Conservation (phyloP, 768 basidiomycete genomes). For the Calocybe cyanea region DNA sequence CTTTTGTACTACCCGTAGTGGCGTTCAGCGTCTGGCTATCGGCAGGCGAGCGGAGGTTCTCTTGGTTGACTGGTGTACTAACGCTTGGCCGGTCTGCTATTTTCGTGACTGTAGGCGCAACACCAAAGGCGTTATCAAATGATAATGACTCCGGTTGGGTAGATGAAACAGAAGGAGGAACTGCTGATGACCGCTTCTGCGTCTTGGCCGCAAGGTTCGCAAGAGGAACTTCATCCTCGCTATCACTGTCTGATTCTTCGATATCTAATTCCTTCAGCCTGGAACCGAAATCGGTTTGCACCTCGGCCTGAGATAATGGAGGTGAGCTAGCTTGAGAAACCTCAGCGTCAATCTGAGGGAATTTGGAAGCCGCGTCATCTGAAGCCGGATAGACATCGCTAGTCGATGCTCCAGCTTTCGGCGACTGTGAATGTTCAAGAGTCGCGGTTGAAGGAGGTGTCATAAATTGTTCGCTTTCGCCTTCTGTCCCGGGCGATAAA, state of each 20-base stretch:
- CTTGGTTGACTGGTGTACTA: slow-evolving; percentile 17
- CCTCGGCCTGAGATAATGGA: slow-evolving; percentile 13
- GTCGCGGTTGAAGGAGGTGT: slow-evolving; percentile 53
- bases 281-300: slow-evolving; percentile 50
- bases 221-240: slow-evolving; percentile 44
- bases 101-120: slow-evolving; percentile 22
- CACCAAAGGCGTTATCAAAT: slow-evolving; percentile 60
- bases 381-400: slow-evolving; percentile 26
- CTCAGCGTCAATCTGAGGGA: slow-evolving; percentile 34
- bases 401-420: slow-evolving; percentile 11
- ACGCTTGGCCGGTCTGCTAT: slow-evolving; percentile 1
- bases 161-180: slow-evolving; percentile 7
- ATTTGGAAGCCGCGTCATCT: slow-evolving; percentile 33
- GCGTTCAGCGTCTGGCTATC: slow-evolving; percentile 10
- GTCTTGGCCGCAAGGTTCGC: slow-evolving; percentile 27
- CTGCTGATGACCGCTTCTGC: slow-evolving; percentile 17
- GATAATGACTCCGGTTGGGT: slow-evolving; percentile 14
- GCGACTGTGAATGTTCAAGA: slow-evolving; percentile 9
- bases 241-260: slow-evolving; percentile 48
- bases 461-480: slow-evolving; percentile 53
- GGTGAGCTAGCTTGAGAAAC: slow-evolving; percentile 8
- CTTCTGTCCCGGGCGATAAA: slow-evolving; percentile 23
- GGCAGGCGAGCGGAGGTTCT: slow-evolving; percentile 14
- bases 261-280: slow-evolving; percentile 56
- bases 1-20: slow-evolving; percentile 8